Conservation (phyloP, 2,329 filamentous ascomycete species). For the Trichoderma arundinaceum region DNA sequence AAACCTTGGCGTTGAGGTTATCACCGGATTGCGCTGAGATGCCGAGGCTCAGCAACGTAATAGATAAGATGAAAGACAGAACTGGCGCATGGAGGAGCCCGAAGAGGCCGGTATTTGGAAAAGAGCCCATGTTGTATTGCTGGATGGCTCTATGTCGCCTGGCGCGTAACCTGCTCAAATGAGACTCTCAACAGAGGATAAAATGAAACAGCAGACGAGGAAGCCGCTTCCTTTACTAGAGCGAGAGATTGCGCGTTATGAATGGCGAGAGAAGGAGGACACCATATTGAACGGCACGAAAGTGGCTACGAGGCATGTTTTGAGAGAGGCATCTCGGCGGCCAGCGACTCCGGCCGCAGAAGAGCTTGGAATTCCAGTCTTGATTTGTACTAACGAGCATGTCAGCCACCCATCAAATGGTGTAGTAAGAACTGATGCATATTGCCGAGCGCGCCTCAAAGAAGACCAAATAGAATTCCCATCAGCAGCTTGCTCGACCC, state of each 20-base stretch:
- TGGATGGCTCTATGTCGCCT: not conserved
- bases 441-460: not conserved
- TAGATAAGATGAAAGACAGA: constrained; percentile 20
- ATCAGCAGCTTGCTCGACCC: constrained; percentile 5
- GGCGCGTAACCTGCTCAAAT: not conserved
- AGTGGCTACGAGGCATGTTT: not conserved
- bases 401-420: constrained; percentile 29
- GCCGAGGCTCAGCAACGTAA: constrained; percentile 35
- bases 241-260: not conserved
- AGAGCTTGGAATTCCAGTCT: constrained; percentile 18
- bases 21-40: constrained; percentile 41
- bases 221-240: not conserved
- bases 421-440: constrained; percentile 11
- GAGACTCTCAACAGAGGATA: not conserved
- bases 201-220: not conserved
- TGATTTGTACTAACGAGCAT: not conserved
- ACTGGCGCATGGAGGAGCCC: constrained; percentile 8
- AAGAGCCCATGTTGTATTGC: constrained; percentile 19
- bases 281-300: not conserved
- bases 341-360: not conserved
- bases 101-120: not conserved
- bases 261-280: not conserved
- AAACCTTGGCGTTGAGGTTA: constrained; percentile 50
- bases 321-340: not conserved
- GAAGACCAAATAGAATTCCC: not conserved